phyloP scores from a whole-genome alignment of 768 basidiomycete genomes.

The Panus rudis region DNA sequence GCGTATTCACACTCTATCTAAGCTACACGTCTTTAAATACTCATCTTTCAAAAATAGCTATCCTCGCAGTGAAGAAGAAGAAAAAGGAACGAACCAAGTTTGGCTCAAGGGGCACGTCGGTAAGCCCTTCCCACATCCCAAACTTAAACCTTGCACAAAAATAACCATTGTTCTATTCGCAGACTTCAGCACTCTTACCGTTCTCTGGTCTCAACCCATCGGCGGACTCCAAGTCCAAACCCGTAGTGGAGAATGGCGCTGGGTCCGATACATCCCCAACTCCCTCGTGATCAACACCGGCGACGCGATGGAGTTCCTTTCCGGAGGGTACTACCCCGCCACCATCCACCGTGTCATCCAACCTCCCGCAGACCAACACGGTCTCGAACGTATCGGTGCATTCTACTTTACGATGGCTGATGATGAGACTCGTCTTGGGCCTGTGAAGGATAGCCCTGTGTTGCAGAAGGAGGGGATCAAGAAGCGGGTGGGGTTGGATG shows the following conservation, averaged over 20 bases:
- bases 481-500: constrained; percentile 24
- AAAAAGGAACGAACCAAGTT: constrained; percentile 42
- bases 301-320: constrained; percentile 53
- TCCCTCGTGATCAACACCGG: constrained; percentile 55
- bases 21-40: not conserved
- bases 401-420: constrained; percentile 54
- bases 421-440: constrained; percentile 40
- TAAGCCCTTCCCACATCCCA: constrained; percentile 11
- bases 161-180: not conserved
- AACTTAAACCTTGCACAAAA: not conserved
- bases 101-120: constrained; percentile 59
- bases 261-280: constrained; percentile 53
- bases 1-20: constrained; percentile 10
- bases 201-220: constrained; percentile 39
- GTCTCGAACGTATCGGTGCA: constrained; percentile 42
- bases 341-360: constrained; percentile 58
- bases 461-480: constrained; percentile 38
- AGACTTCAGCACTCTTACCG: constrained; percentile 52
- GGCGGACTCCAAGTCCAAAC: not conserved
- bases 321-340: constrained; percentile 51
- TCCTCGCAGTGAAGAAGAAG: constrained; percentile 43
- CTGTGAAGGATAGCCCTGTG: constrained; percentile 40
- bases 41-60: constrained; percentile 17
- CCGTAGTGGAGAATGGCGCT: constrained; percentile 29
- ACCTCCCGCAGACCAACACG: constrained; percentile 48